Evolutionary conservation across 768 basidiomycete genomes (phyloP).

Genomic region (Hypholoma sublateritium): DNA sequence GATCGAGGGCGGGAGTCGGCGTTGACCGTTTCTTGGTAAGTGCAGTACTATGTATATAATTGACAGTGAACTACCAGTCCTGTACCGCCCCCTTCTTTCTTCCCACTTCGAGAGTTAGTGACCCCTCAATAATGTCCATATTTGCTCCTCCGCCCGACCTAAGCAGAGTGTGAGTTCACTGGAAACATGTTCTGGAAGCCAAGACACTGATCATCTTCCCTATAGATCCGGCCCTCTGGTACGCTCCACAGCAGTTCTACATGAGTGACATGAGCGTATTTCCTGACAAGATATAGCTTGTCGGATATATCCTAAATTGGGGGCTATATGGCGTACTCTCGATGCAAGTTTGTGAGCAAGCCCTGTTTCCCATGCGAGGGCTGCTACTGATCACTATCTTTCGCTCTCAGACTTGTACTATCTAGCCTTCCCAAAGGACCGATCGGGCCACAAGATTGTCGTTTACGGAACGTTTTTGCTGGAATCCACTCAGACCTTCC

Average conservation of each 20-base stretch:
- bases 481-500: constrained; percentile 16
- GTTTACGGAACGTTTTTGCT: constrained; percentile 16
- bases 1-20: too few relatives aligned
- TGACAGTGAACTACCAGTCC: neutral
- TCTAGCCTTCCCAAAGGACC: constrained; percentile 22
- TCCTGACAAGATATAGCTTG: constrained; percentile 6
- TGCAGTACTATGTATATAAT: too few relatives aligned
- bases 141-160: neutral
- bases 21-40: too few relatives aligned
- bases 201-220: neutral
- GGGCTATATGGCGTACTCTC: constrained; percentile 18
- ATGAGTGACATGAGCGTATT: too few relatives aligned
- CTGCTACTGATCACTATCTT: neutral
- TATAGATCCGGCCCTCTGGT: constrained; percentile 13
- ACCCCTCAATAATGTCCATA: neutral
- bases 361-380: neutral
- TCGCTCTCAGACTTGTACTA: constrained; percentile 21
- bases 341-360: constrained; percentile 23
- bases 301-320: constrained; percentile 22
- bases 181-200: neutral
- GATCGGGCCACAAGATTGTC: constrained; percentile 6
- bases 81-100: neutral
- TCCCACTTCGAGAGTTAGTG: neutral
- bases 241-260: neutral
- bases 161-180: neutral